Conservation (phyloP, 1,139 yeast species). For the Nakaseomyces uthaithaninus region DNA sequence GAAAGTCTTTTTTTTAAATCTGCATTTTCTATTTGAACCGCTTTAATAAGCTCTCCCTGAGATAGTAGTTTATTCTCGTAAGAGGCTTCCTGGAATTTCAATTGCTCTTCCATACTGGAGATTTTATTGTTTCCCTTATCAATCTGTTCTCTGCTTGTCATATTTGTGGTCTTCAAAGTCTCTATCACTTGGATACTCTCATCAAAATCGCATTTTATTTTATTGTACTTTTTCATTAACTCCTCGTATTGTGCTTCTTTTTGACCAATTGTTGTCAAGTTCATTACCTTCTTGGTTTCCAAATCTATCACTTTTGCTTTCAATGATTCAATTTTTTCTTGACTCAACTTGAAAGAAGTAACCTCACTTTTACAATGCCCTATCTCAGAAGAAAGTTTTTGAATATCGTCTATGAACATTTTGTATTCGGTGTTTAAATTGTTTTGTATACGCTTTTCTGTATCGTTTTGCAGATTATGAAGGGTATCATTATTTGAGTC, state of each 20-base stretch:
- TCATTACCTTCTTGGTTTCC: slow-evolving; percentile 25
- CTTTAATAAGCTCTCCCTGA: slow-evolving; percentile 21
- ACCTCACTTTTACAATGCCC: slow-evolving; percentile 8
- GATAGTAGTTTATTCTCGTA: slow-evolving; percentile 28
- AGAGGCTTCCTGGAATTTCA: slow-evolving; percentile 12
- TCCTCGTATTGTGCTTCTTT: slow-evolving; percentile 30
- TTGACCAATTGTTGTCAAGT: slow-evolving; percentile 22
- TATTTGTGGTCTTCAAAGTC: slow-evolving; percentile 10
- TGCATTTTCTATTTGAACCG: slow-evolving; percentile 23
- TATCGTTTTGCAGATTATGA: neutral
- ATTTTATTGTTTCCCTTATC: slow-evolving; percentile 12
- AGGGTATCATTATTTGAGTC: neutral
- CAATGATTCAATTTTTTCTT: slow-evolving; percentile 10
- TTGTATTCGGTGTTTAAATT: neutral
- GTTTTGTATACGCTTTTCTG: neutral
- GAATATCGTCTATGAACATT: neutral
- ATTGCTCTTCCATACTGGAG: slow-evolving; percentile 2
- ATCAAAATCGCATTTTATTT: slow-evolving; percentile 7
- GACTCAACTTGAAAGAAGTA: slow-evolving; percentile 9
- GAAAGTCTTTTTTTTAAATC: slow-evolving; percentile 17
- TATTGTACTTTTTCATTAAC: slow-evolving; percentile 9
- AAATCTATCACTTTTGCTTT: slow-evolving; percentile 13
- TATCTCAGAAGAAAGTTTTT: neutral
- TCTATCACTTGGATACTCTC: slow-evolving; percentile 11
- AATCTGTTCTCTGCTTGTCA: slow-evolving; percentile 6